Conservation (phyloP, 305 asterid species). For the Ilex paraguariensis region DNA sequence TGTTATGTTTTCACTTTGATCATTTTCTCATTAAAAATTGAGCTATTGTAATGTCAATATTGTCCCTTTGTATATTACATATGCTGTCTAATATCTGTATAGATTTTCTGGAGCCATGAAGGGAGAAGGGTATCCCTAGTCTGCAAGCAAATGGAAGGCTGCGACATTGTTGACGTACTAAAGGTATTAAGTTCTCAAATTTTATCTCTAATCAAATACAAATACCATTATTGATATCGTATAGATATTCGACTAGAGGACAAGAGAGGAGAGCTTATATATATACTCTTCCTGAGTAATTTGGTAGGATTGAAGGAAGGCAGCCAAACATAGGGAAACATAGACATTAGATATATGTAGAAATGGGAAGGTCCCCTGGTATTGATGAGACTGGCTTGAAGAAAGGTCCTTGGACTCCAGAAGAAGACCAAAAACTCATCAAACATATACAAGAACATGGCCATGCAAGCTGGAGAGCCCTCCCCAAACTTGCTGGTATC, state of each 20-base stretch:
- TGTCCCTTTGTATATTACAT: no score
- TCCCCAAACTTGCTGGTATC: constrained; percentile 77
- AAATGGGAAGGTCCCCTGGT: constrained; percentile 74
- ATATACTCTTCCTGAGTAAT: constrained; percentile 17
- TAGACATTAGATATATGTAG: neutral
- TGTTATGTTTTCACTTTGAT: no score
- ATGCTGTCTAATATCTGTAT: no score
- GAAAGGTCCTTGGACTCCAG: constrained; percentile 94
- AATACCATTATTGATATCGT: constrained; percentile 19
- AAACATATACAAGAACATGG: constrained; percentile 57
- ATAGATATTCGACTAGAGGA: constrained; percentile 28
- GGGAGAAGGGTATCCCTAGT: no score
- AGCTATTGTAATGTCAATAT: no score
- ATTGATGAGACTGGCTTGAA: constrained; percentile 63
- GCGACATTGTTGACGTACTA: no score
- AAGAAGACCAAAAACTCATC: constrained; percentile 76
- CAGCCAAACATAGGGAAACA: constrained; percentile 25
- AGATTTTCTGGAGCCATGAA: no score
- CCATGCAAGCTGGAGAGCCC: constrained; percentile 95
- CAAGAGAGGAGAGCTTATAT: constrained; percentile 19
- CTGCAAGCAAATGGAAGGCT: no score
- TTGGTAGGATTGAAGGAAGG: constrained; percentile 52
- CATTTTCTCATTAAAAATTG: no score
- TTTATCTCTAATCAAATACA: constrained; percentile 7
- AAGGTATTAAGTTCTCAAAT: no score